Conservation (phyloP, 192 early-diverging fungal genomes). For the Chytriomyces hyalinus region DNA sequence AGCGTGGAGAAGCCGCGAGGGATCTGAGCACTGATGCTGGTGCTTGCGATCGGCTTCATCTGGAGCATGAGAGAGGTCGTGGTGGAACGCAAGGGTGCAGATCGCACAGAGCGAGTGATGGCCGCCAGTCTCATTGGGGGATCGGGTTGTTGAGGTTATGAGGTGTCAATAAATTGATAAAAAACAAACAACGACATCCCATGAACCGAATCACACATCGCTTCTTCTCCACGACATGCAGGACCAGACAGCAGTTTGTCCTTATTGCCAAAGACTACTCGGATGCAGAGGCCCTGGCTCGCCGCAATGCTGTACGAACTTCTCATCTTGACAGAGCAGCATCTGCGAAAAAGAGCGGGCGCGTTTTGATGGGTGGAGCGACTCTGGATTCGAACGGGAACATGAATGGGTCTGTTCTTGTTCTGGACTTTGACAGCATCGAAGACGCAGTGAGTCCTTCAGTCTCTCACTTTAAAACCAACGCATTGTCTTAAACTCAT, state of each 20-base stretch:
- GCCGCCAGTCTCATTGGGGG: no score
- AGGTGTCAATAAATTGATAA: not conserved
- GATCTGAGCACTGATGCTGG: no score
- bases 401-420: slow-evolving; percentile 46
- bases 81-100: no score
- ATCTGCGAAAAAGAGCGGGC: slow-evolving; percentile 15
- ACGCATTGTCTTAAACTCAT: not conserved
- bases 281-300: slow-evolving; percentile 35
- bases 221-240: slow-evolving; percentile 11
- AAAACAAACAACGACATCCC: no score
- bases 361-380: slow-evolving; percentile 42
- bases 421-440: slow-evolving; percentile 38
- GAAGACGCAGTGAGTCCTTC: slow-evolving; percentile 35
- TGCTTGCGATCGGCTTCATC: no score
- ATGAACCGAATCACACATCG: not conserved
- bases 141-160: not conserved
- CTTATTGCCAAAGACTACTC: slow-evolving; percentile 41
- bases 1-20: no score
- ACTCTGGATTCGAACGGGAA: slow-evolving; percentile 18
- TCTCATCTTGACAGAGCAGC: slow-evolving; percentile 35
- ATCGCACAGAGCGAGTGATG: no score
- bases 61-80: no score
- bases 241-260: slow-evolving; percentile 16
- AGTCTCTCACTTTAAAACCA: not conserved
- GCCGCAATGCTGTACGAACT: slow-evolving; percentile 32